Base-by-base conservation (phyloP, 176 grass and related monocot genomes). In the Rhynchospora pubera region DNA sequence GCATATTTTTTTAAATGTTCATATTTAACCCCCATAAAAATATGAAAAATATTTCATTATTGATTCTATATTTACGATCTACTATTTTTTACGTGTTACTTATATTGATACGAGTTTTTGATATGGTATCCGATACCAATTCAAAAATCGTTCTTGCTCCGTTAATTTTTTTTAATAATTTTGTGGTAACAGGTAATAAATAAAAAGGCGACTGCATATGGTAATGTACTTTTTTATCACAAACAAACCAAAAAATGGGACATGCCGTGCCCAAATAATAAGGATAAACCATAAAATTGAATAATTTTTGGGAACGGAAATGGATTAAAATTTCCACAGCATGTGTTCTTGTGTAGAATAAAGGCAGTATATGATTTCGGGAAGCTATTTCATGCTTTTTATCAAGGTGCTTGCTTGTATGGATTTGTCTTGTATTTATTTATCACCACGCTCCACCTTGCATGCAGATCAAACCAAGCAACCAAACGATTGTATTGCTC, bases 391-490 rank as follows among this genome's bases (percentile, higher is more conserved):
- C 72, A 77, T 77, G 72, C 5, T 32, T 55, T 56, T 55, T 22
- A 56, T 77, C 23, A 32, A 19, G 58, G 66, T 70, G 24, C 23
- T 34, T 34, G 72, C 23, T 32, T 6, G 45, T 26, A 32, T 34
- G 24, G 6, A 55, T 34, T 16, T 56, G n/a, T n/a, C n/a, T n/a
- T n/a, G 23, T 77, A 55, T 56, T 30, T 55, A 55, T 77, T 74
- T 74, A 74, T 26, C 51, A 52, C 46, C 70, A 52, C 46, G 70
- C 70, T 74, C 70, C 70, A 74, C 21, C 45, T 74, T 52, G 46
- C 70, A 74, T 73, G 26, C 15, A 18, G 26, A 34, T 65, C 62
- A 65, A 65, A 65, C 28, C 62, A 15, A 65, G 5, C 62, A 34
- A 65, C 46, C 69, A 23, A 24, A 22, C 23, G 10, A 72, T 3